Base-by-base conservation (phyloP, 208 protist genomes). In the Wallacemonas sp. region DNA sequence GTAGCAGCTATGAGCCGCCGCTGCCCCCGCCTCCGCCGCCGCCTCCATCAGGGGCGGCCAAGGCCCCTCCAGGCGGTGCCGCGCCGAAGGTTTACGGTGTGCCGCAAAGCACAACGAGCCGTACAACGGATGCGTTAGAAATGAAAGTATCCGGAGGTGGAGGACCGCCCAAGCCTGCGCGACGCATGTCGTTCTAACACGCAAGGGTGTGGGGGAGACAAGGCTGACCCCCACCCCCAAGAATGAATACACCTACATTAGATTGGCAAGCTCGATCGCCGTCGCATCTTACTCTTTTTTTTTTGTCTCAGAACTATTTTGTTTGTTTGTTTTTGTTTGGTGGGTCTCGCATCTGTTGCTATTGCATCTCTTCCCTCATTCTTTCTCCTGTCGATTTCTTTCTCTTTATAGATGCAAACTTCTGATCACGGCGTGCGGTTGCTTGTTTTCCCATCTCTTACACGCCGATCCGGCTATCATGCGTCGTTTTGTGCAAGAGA, bases 1-100 rank as follows among this genome's bases (percentile, higher is more conserved):
- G 79, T 47, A 62, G 28, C 31, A 84, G 79, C 45, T 80, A 70
- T 66, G 79, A 78, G 55, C 79, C 79, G 55, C 71, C 69, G 12
- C 64, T 85, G 19, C 30, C 39, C 21, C 53, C 55, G 12, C 60
- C 70, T 39, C 78, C 78, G 22, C 78, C 78, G 9, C 76, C 76
- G 3, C 77, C 77, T 19, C 60, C 56, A 5, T 51, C 77, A 12
- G 39, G 64, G 62, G 22, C 55, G 53, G 39, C 51, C n/a, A 58
- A 58, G 51, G 9, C 26, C 4, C 24, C 56, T 8, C 36, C 30
- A 6, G 38, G 9, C 2, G 42, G 22, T 6, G 26, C 2, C 11
- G 28, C 22, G 64, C 36, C 53, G 22, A 41, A 45, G 30, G 68
- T 54, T 27, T 55, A 67, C 33, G 64, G 38, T 30, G 64, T 69